A percentile compares a stretch with the other conserved stretches of the same genome.
phyloP scores from a whole-genome alignment of 1,284 basidiomycete genomes.

The Pascua guehoae region DNA sequence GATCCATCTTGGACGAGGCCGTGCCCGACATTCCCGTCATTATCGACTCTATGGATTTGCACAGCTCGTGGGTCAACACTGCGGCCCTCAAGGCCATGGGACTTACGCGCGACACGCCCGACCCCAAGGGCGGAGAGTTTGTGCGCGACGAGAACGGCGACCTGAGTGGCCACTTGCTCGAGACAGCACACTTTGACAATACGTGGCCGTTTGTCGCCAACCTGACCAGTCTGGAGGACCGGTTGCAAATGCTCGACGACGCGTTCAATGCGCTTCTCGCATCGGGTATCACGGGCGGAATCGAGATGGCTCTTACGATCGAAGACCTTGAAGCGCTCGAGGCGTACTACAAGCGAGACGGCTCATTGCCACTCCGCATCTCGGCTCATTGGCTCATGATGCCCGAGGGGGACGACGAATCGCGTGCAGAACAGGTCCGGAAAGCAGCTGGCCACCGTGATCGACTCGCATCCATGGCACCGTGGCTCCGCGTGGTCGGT shows the following conservation, averaged over 20 bases:
- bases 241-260: constrained; percentile 13
- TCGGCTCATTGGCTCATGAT: constrained; percentile 24
- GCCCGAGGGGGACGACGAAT: constrained; percentile 15
- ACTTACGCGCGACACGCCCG: constrained; percentile 15
- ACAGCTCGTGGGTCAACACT: constrained; percentile 30
- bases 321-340: constrained; percentile 27
- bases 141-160: constrained; percentile 25
- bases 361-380: constrained; percentile 24
- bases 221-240: constrained; percentile 16
- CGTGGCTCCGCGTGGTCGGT: constrained; percentile 26
- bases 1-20: constrained; percentile 22
- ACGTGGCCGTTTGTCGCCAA: constrained; percentile 32
- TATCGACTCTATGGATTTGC: constrained; percentile 34
- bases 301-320: constrained; percentile 31
- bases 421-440: constrained; percentile 15
- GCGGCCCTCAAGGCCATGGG: constrained; percentile 27
- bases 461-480: constrained; percentile 11
- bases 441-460: constrained; percentile 19
- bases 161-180: constrained; percentile 25
- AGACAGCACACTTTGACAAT: constrained; percentile 24
- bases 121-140: constrained; percentile 28
- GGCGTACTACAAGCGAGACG: constrained; percentile 14
- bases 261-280: constrained; percentile 24
- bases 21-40: constrained; percentile 28
- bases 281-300: constrained; percentile 26